Percentiles rank a stretch among this genome's conserved stretches.
These are phyloP conservation scores for Populus trichocarpa DNA, from an alignment of 441 rosid genomes.

Conservation along the genomic window DNA sequence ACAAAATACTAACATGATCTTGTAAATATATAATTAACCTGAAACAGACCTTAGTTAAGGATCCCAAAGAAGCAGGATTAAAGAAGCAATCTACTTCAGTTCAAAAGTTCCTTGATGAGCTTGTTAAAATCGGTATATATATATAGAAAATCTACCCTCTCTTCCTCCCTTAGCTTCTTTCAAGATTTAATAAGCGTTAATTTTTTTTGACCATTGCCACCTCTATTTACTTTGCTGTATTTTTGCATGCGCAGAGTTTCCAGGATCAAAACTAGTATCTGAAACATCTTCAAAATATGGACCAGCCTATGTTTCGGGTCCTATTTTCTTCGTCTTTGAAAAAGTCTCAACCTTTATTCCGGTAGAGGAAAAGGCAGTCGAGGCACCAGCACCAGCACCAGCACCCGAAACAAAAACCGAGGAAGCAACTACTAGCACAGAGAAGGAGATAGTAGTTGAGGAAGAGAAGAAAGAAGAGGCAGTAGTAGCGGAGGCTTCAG, in stretches of 20 bases:
- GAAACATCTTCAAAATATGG: constrained; percentile 64
- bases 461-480: constrained; percentile 50
- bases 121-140: constrained; percentile 54
- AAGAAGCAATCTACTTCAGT: constrained; percentile 63
- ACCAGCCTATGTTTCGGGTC: constrained; percentile 52
- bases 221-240: not conserved
- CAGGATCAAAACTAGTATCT: constrained; percentile 57
- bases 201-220: not conserved
- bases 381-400: constrained; percentile 1
- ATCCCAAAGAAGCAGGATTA: constrained; percentile 56
- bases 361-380: constrained; percentile 33
- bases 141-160: constrained; percentile 17
- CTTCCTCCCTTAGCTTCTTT: not conserved
- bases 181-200: no score
- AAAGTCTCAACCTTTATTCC: constrained; percentile 60
- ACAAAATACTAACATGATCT: not conserved
- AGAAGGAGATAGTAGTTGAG: constrained; percentile 42
- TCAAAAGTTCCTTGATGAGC: constrained; percentile 63
- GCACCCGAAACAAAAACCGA: constrained; percentile 1
- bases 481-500: constrained; percentile 4
- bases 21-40: not conserved
- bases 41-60: constrained; percentile 58
- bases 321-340: constrained; percentile 60
- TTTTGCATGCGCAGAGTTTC: constrained; percentile 42
- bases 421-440: constrained; percentile 23